A percentile compares a stretch with the other conserved stretches of the same genome.
Evolutionary conservation across 129 eudicot species (phyloP).

Genomic region (Gnaphalium uliginosum): DNA sequence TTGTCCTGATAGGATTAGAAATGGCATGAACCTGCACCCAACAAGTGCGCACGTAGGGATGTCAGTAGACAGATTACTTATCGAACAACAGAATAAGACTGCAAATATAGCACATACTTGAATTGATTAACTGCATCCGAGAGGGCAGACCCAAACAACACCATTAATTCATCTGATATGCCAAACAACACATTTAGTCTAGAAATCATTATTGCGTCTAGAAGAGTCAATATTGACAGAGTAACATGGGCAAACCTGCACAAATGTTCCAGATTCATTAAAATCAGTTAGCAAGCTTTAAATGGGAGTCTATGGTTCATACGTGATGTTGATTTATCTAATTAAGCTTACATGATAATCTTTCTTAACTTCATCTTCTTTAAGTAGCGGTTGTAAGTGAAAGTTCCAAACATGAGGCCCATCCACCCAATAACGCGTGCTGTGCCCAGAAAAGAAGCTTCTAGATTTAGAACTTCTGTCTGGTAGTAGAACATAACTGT

Average conservation of each 20-base stretch:
- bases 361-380: slow-evolving; percentile 73
- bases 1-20: slow-evolving; percentile 88
- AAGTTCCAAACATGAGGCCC: slow-evolving; percentile 93
- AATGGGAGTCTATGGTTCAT: neutral
- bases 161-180: slow-evolving; percentile 73
- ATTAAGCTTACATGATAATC: slow-evolving; percentile 68
- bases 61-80: slow-evolving; percentile 4
- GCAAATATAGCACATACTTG: slow-evolving; percentile 51
- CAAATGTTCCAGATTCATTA: neutral
- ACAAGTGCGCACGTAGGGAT: neutral
- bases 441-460: slow-evolving; percentile 84
- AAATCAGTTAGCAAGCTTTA: slow-evolving; percentile 21
- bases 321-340: neutral
- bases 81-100: neutral
- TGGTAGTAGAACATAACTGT: slow-evolving; percentile 86
- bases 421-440: slow-evolving; percentile 86
- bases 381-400: slow-evolving; percentile 68
- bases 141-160: slow-evolving; percentile 82
- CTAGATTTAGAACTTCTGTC: slow-evolving; percentile 73
- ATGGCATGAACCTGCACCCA: slow-evolving; percentile 89
- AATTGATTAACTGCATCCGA: slow-evolving; percentile 86
- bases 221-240: slow-evolving; percentile 50
- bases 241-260: slow-evolving; percentile 83
- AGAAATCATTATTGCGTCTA: slow-evolving; percentile 67
- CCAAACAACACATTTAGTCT: slow-evolving; percentile 61